Evolutionary conservation across 225 moss, liverwort and hornwort species (phyloP).

Genomic region (Pseudoscleropodium purum): DNA sequence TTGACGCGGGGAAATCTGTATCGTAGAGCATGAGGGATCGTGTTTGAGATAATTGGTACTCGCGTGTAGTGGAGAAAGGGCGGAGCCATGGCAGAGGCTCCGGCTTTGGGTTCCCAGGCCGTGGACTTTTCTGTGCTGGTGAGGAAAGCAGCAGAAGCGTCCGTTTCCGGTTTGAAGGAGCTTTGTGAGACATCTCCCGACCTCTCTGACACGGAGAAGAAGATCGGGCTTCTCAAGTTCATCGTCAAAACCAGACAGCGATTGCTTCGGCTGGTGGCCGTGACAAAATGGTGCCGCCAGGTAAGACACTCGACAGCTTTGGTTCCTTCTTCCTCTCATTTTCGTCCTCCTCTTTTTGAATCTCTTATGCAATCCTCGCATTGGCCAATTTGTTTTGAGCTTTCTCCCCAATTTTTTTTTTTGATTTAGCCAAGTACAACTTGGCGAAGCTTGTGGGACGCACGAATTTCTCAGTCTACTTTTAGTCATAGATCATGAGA

Average conservation of each 20-base stretch:
- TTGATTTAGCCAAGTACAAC: background rate
- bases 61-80: conserved; percentile 3
- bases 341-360: background rate
- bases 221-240: conserved; percentile 84
- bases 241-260: conserved; percentile 81
- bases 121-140: conserved; percentile 87
- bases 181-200: conserved; percentile 68
- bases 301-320: conserved; percentile 15
- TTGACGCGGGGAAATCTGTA: background rate
- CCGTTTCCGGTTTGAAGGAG: conserved; percentile 64
- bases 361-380: background rate
- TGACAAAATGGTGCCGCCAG: conserved; percentile 98
- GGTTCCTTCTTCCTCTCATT: background rate
- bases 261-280: conserved; percentile 79
- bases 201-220: conserved; percentile 88
- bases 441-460: background rate
- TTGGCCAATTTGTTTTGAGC: background rate
- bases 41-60: background rate
- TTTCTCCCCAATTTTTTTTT: background rate
- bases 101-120: conserved; percentile 67
- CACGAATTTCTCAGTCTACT: background rate
- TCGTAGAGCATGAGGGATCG: background rate
- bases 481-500: background rate
- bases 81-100: conserved; percentile 58
- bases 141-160: conserved; percentile 66